Conservation (phyloP, 1,284 basidiomycete genomes). For the Malassezia caprae region DNA sequence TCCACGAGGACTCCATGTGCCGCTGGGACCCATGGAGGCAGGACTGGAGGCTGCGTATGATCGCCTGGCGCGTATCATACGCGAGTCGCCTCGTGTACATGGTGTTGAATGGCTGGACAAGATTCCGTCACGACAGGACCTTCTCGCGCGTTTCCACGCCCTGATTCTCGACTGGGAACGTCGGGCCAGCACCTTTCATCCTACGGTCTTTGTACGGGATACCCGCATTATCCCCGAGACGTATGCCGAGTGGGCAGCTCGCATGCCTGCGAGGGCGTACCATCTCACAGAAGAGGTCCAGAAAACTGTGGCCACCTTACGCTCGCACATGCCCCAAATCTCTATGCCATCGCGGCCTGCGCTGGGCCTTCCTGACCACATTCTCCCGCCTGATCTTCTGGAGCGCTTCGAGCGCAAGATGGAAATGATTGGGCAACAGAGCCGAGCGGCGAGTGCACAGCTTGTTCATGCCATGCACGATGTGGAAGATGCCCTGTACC, state of each 20-base stretch:
- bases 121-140: neutral
- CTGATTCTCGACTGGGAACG: constrained; percentile 14
- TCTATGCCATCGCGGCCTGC: neutral
- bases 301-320: neutral
- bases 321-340: neutral
- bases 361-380: neutral
- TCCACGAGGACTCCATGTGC: neutral
- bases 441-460: neutral
- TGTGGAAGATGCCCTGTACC: constrained; percentile 38
- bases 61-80: neutral
- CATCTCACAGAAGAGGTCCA: constrained; percentile 3
- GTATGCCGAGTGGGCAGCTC: neutral
- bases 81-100: neutral
- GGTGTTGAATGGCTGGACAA: neutral
- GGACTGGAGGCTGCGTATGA: neutral
- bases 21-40: neutral
- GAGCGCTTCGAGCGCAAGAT: constrained; percentile 7
- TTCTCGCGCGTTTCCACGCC: neutral
- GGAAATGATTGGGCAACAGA: neutral
- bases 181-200: constrained; percentile 4
- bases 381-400: neutral
- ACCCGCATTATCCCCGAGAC: neutral
- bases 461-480: constrained; percentile 26
- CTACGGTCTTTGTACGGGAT: neutral
- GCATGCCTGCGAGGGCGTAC: neutral